Conservation (phyloP, 148 eudicot genomes). For the Nepenthes gracilis region DNA sequence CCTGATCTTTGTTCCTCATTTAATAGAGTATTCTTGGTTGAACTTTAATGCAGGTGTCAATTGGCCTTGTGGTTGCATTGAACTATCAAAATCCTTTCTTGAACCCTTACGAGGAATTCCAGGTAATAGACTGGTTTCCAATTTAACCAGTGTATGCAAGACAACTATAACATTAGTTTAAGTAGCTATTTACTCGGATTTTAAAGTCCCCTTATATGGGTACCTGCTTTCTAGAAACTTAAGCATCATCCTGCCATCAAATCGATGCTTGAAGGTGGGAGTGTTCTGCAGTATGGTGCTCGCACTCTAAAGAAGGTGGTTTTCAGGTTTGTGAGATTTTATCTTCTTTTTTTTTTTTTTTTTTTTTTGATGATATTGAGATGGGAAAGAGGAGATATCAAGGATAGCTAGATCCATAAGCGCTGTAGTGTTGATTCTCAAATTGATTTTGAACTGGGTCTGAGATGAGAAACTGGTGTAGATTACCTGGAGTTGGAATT, state of each 20-base stretch:
- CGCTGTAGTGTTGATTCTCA: constrained; percentile 42
- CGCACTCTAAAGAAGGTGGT: constrained; percentile 97
- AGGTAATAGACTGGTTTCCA: constrained; percentile 29
- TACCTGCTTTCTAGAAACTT: constrained; percentile 37
- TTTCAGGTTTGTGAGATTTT: constrained; percentile 55
- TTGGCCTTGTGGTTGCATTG: constrained; percentile 89
- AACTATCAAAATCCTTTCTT: constrained; percentile 78
- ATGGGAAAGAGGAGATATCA: no score
- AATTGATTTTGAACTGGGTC: constrained; percentile 38
- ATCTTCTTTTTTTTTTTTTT: not conserved
- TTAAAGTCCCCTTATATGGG: no score
- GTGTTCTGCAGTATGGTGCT: constrained; percentile 88
- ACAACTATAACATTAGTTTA: no score
- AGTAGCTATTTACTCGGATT: no score
- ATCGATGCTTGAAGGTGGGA: constrained; percentile 84
- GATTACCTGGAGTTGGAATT: constrained; percentile 23
- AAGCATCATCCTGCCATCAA: constrained; percentile 81
- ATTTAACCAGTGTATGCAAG: not conserved
- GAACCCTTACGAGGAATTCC: constrained; percentile 91
- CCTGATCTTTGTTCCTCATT: not conserved
- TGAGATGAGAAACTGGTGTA: constrained; percentile 60
- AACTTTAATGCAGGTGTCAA: constrained; percentile 44
- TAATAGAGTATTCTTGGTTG: constrained; percentile 2
- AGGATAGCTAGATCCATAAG: constrained; percentile 17
- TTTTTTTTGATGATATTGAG: no score